Conservation (phyloP, 2,329 filamentous ascomycete species). For the Fusarium guadeloupense region DNA sequence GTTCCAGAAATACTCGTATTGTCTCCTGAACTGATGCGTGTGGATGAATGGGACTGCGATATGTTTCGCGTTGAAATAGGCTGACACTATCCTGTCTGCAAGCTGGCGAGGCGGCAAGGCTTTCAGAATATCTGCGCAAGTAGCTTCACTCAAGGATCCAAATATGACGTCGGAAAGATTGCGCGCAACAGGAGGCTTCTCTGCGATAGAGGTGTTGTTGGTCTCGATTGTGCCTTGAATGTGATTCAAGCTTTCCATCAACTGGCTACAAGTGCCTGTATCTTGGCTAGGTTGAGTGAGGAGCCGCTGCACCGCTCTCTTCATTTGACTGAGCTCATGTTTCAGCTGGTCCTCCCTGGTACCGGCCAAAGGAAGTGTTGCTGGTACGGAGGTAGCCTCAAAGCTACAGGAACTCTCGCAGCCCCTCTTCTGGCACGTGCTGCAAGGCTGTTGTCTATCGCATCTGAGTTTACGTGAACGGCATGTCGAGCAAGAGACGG, state of each 20-base stretch:
- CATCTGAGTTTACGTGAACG: constrained; percentile 17
- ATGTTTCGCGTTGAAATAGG: constrained; percentile 21
- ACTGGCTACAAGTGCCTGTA: not conserved
- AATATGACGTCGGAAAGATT: not conserved
- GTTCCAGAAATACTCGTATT: constrained; percentile 26
- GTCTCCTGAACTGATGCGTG: constrained; percentile 17
- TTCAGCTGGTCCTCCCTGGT: not conserved
- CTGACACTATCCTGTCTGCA: not conserved
- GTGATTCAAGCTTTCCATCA: not conserved
- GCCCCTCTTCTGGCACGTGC: constrained; percentile 2
- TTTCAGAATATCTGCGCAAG: not conserved
- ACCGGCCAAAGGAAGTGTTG: not conserved
- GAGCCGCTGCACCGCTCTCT: not conserved
- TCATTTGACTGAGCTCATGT: constrained; percentile 22
- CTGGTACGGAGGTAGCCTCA: not conserved
- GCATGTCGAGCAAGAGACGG: constrained; percentile 9
- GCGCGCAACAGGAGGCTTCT: not conserved
- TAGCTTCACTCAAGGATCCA: not conserved
- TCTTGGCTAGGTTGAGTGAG: not conserved
- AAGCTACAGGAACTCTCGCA: not conserved
- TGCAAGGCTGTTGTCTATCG: constrained; percentile 18
- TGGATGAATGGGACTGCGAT: constrained; percentile 14
- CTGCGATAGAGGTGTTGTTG: rapidly evolving
- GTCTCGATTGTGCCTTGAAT: not conserved
- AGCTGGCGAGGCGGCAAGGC: constrained; percentile 13